phyloP scores from a whole-genome alignment of 768 basidiomycete species.

The Boletales sp. region DNA sequence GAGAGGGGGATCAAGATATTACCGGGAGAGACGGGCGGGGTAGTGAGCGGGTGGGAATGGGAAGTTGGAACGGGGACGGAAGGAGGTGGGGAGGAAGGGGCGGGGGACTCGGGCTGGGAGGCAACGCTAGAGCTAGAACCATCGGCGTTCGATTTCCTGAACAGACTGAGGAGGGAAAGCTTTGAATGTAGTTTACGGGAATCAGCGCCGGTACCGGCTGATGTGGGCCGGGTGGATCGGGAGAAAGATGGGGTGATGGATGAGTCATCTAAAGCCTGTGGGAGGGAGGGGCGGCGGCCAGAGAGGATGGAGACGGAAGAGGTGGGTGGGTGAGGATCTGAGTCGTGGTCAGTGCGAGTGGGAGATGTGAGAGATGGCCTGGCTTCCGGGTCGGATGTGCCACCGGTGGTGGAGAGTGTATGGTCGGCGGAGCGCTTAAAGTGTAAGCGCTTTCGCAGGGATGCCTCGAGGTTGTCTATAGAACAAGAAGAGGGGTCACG shows the following conservation, averaged over 20 bases:
- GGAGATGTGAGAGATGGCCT: constrained; percentile 13
- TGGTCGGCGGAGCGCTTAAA: constrained; percentile 81
- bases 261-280: constrained; percentile 43
- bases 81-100: constrained; percentile 25
- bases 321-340: constrained; percentile 3
- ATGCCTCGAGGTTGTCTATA: constrained; percentile 28
- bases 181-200: constrained; percentile 60
- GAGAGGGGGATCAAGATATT: constrained; percentile 21
- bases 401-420: constrained; percentile 46
- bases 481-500: constrained; percentile 23
- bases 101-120: constrained; percentile 28
- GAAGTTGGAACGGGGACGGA: constrained; percentile 21
- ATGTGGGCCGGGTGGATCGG: constrained; percentile 58
- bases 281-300: constrained; percentile 67
- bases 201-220: constrained; percentile 68
- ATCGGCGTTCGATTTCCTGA: constrained; percentile 55
- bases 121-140: constrained; percentile 34
- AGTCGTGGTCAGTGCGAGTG: constrained; percentile 13
- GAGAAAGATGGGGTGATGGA: constrained; percentile 30
- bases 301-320: constrained; percentile 23
- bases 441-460: constrained; percentile 49
- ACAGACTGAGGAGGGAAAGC: constrained; percentile 69
- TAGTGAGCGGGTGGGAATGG: constrained; percentile 13
- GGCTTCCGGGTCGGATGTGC: constrained; percentile 28
- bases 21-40: constrained; percentile 29